Conservation (phyloP, 805 yeast species). For the Yarrowia osloensis region DNA sequence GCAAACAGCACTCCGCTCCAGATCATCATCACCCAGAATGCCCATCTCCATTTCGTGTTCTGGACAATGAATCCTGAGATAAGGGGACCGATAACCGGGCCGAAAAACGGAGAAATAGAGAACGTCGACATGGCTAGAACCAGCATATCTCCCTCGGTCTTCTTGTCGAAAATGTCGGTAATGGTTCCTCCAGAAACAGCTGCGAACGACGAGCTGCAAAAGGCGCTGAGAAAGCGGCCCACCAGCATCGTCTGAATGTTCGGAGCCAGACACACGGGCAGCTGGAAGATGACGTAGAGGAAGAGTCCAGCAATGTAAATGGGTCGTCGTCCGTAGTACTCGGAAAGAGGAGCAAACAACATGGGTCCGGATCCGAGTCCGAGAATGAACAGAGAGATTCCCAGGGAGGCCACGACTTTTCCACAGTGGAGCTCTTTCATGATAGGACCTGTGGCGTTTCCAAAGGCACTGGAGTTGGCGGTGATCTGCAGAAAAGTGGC, state of each 20-base stretch:
- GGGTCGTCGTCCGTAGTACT: conserved; percentile 68
- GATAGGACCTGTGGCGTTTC: conserved; percentile 35
- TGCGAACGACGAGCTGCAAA: conserved; percentile 77
- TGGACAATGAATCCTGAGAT: conserved; percentile 45
- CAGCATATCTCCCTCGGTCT: conserved; percentile 51
- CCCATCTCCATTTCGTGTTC: conserved; percentile 43
- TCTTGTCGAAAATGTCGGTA: conserved; percentile 70
- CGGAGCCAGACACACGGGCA: conserved; percentile 51
- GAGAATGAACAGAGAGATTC: conserved; percentile 55
- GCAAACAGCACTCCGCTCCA: conserved; percentile 58
- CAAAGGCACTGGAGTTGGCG: background rate
- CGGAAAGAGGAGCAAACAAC: conserved; percentile 68
- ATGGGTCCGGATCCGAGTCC: conserved; percentile 69
- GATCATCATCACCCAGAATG: conserved; percentile 72
- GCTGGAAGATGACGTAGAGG: conserved; percentile 51
- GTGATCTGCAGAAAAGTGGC: conserved; percentile 1
- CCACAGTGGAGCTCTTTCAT: conserved; percentile 50
- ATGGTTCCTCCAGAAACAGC: conserved; percentile 86
- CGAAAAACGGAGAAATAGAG: conserved; percentile 76
- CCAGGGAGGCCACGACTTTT: conserved; percentile 48
- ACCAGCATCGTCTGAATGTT: conserved; percentile 48
- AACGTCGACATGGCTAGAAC: conserved; percentile 70
- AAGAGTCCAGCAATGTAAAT: conserved; percentile 57
- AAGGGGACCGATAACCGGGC: conserved; percentile 72
- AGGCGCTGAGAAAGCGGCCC: conserved; percentile 71